Base-by-base conservation (phyloP, 331 rosid genomes). In the Prunus yedoensis region DNA sequence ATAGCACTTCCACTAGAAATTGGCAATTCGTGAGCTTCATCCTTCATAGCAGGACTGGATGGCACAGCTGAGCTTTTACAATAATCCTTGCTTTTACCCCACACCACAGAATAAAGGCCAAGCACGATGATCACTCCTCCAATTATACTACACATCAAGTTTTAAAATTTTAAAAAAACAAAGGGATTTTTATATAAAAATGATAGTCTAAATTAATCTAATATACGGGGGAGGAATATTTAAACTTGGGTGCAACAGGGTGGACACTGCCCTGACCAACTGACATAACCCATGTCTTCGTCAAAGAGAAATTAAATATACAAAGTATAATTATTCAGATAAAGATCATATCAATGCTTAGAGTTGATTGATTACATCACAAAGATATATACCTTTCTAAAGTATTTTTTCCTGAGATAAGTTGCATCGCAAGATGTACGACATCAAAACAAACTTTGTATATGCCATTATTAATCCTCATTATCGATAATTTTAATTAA, bases 1-100 rank as follows among this genome's bases (percentile, higher is more conserved):
- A 1, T n/a, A n/a, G 62, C 30, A 21, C 50, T 32, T 54, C 38
- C 18, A 59, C 0, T 35, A 78, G 32, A 35, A 23, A 75, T 25
- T 45, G 84, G 77, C 15, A 69, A 54, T 30, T 80, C 71, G 1
- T 52, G 77, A 60, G 38, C 41, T 66, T 84, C 66, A 30, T 69
- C 78, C 27, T 63, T 60, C 66, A 81, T 25, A 56, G 78, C 2
- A 13, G 79, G 6, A 59, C 73, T 8, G 46, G 74, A 30, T 43
- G 30, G 21, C 30, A 66, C 72, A 20, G 72, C 66, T 0, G 90
- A 62, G 8, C 66, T 61, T 7, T 79, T 8, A 27, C 68, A 45
- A 54, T 78, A 53, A 73, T 89, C 97, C 80, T 91, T 91, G 78
- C 74, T 78, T 84, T 91, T 91, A 5, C 97, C 91, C 93, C 91